A percentile compares a stretch with the other conserved stretches of the same genome.
phyloP scores from a whole-genome alignment of 179 eudicot species.

The Nepenthes alata region DNA sequence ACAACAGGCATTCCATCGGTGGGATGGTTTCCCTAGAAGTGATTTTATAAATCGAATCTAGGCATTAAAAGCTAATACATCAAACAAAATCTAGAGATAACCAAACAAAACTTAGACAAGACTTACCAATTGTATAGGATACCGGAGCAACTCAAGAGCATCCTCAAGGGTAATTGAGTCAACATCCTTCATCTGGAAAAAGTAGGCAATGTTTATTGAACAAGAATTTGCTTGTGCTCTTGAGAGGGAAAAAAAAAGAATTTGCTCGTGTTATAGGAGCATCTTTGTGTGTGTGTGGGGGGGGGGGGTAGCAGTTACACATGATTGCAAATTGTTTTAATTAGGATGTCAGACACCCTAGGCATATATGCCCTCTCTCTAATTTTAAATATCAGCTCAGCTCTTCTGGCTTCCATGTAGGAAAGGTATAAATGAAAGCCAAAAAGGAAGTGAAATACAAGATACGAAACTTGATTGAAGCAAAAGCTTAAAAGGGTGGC shows the following conservation, averaged over 20 bases:
- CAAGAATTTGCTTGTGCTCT: background rate
- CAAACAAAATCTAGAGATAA: background rate
- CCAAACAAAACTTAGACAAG: background rate
- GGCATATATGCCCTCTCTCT: no score
- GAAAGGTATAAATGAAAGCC: no score
- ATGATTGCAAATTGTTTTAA: no score
- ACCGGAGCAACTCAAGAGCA: conserved; percentile 65
- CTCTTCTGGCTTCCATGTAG: no score
- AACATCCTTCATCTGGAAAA: conserved; percentile 46
- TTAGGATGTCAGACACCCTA: no score
- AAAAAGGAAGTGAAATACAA: no score
- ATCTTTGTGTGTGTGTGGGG: background rate
- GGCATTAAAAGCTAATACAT: conserved; percentile 1
- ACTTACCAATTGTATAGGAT: conserved; percentile 66
- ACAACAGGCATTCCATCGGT: conserved; percentile 51
- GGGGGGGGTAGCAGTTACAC: no score
- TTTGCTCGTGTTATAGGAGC: background rate
- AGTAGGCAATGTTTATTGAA: background rate
- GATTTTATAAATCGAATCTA: conserved; percentile 5
- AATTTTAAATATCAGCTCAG: no score
- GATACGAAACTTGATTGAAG: no score
- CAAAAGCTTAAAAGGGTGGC: no score
- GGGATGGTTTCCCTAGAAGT: conserved; percentile 74
- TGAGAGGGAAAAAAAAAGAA: background rate
- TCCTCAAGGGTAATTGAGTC: conserved; percentile 52